Base-by-base conservation (phyloP, 345 rosid genomes). In the Aurinia saxatilis region DNA sequence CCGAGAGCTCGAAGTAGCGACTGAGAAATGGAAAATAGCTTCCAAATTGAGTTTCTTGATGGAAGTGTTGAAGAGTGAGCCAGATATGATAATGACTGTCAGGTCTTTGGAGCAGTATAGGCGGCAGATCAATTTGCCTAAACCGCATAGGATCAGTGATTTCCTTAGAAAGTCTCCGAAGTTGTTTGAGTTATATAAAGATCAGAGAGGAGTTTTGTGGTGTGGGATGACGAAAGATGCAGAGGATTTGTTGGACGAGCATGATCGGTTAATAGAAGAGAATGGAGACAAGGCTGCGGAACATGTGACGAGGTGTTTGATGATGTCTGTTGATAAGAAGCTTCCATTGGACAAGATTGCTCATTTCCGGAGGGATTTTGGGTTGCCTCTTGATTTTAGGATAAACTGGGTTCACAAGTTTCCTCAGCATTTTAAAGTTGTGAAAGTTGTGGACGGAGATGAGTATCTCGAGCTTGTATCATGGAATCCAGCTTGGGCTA, bases 401-500 rank as follows among this genome's bases (percentile, higher is more conserved):
- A 60, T 34, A n/a, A 61, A 70, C 10, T 91, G 95, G 96, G 90
- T 84, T 34, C 49, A 84, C 38, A 68, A 70, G 48, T 88, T 80
- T 75, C 92, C 96, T 11, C 55, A 91, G 21, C 80, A 73, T 13
- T 91, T 88, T 33, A 78, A 57, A 58, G 84, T 84, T 60, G 87
- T 80, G 18, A 75, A 68, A 31, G 50, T 46, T 34, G 67, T 37
- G 1, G 85, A 84, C 45, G 91, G 64, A 51, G 49, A 17, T 6
- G 96, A 82, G 57, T 72, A 66, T 74, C 81, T 88, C 66, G 90
- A 88, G 68, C 92, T 91, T 40, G 82, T 83, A 21, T 53, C 79
- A 17, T 88, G 98, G 96, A 79, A 86, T 64, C 90, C 88, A 67
- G 71, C 77, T 72, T 88, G 95, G 95, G 85, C 95, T 34, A 63